A percentile compares a stretch with the other conserved stretches of the same genome.
Conservation (phyloP, 2,329 filamentous ascomycete species). For the Raffaelea ambrosiae region DNA sequence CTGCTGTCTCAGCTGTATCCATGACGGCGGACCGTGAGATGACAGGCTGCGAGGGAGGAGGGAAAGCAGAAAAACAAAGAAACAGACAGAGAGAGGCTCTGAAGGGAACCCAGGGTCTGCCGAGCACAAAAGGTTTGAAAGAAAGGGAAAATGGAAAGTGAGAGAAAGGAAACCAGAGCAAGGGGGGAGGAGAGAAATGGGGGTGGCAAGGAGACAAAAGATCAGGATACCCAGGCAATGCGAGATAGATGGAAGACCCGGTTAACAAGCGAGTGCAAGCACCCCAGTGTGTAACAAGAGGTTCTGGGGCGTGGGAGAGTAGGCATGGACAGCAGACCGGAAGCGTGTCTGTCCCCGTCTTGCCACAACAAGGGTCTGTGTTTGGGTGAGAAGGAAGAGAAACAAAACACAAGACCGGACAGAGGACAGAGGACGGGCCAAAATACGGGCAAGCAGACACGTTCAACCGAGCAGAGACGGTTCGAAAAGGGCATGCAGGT, state of each 20-base stretch:
- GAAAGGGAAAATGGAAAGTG: background rate
- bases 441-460: too few relatives aligned
- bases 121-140: too few relatives aligned
- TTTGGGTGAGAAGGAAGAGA: too few relatives aligned
- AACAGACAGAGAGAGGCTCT: background rate
- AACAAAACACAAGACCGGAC: too few relatives aligned
- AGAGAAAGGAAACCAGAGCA: background rate
- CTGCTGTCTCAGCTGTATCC: constrained; percentile 10
- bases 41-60: background rate
- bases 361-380: too few relatives aligned
- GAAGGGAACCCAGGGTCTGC: too few relatives aligned
- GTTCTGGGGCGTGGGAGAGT: too few relatives aligned
- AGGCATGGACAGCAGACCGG: too few relatives aligned
- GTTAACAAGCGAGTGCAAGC: background rate
- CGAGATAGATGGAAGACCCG: background rate
- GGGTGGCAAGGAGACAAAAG: background rate
- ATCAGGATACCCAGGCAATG: background rate
- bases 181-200: background rate
- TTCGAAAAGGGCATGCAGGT: too few relatives aligned
- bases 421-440: too few relatives aligned
- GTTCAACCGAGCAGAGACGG: too few relatives aligned
- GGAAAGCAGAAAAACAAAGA: background rate
- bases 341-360: too few relatives aligned
- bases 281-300: background rate
- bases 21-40: background rate